Evolutionary conservation across 169 alveolate species (phyloP).

Genomic region (Cryptosporidium ryanae): DNA sequence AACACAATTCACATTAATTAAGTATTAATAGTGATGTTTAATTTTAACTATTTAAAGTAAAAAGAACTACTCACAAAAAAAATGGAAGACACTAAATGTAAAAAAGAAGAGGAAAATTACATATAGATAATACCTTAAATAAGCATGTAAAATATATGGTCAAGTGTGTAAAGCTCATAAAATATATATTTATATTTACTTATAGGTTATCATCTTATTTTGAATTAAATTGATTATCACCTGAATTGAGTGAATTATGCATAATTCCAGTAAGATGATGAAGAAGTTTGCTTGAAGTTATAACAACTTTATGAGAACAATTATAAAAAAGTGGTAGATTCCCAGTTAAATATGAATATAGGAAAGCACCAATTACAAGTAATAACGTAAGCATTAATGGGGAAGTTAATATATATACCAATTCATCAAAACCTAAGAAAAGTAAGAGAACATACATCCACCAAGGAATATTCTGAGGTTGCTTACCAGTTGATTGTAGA

Average conservation of each 20-base stretch:
- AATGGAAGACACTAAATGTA: no score
- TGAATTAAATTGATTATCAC: background rate
- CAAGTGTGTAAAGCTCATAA: no score
- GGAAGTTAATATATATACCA: slow-evolving; percentile 42
- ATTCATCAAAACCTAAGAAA: slow-evolving; percentile 62
- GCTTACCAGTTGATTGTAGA: slow-evolving; percentile 64
- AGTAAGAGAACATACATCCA: slow-evolving; percentile 60
- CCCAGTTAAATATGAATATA: slow-evolving; percentile 57
- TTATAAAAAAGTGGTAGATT: slow-evolving; percentile 15
- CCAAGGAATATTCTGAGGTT: slow-evolving; percentile 71
- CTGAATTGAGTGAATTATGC: slow-evolving; percentile 21
- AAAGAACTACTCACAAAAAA: no score
- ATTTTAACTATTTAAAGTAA: no score
- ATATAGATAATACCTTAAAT: no score
- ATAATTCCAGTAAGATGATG: slow-evolving; percentile 39
- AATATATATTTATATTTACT: no score
- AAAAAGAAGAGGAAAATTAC: no score
- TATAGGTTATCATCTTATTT: no score
- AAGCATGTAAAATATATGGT: no score
- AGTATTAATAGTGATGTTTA: background rate
- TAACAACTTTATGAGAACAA: slow-evolving; percentile 21
- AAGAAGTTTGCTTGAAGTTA: slow-evolving; percentile 15
- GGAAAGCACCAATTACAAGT: slow-evolving; percentile 3
- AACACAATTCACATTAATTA: slow-evolving; percentile 50
- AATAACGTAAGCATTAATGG: slow-evolving; percentile 37